Conservation (phyloP, 2,329 filamentous ascomycete species). For the Colletotrichum sp. region DNA sequence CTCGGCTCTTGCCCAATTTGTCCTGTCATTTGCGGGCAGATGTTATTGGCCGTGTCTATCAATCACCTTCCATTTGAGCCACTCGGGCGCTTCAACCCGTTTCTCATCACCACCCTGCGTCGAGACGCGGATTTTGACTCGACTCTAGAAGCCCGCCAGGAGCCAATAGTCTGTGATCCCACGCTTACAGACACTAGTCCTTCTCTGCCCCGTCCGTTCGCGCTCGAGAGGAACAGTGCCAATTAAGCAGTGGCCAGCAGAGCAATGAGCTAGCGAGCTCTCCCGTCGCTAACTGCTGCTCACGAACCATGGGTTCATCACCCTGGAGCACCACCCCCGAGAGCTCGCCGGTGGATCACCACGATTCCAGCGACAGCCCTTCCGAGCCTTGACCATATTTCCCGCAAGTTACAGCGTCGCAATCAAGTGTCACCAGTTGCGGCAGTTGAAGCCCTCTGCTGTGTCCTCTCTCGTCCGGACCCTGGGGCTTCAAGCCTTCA, state of each 20-base stretch:
- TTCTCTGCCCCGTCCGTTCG: neutral
- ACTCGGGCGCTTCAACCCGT: neutral
- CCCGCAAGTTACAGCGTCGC: conserved; percentile 15
- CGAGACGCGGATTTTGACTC: neutral
- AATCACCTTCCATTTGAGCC: neutral
- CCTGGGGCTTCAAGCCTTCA: neutral
- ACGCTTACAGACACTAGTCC: neutral
- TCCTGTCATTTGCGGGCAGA: neutral
- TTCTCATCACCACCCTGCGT: neutral
- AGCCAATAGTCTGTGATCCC: neutral
- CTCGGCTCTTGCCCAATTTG: neutral
- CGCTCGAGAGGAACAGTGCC: neutral
- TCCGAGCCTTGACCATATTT: conserved; percentile 1
- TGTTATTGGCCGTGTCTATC: neutral
- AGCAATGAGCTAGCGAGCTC: neutral
- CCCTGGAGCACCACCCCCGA: neutral
- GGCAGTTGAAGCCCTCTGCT: neutral
- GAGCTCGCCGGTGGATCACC: conserved; percentile 1
- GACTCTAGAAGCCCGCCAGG: neutral
- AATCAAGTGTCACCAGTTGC: conserved; percentile 1
- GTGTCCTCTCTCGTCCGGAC: neutral
- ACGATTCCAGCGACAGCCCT: conserved; percentile 1
- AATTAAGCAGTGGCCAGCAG: neutral
- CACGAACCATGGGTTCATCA: conserved; percentile 12
- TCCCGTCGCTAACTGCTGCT: neutral